These are phyloP conservation scores for Rhizopogon parksii DNA, from an alignment of 1,284 basidiomycete species.

Conservation along the genomic window DNA sequence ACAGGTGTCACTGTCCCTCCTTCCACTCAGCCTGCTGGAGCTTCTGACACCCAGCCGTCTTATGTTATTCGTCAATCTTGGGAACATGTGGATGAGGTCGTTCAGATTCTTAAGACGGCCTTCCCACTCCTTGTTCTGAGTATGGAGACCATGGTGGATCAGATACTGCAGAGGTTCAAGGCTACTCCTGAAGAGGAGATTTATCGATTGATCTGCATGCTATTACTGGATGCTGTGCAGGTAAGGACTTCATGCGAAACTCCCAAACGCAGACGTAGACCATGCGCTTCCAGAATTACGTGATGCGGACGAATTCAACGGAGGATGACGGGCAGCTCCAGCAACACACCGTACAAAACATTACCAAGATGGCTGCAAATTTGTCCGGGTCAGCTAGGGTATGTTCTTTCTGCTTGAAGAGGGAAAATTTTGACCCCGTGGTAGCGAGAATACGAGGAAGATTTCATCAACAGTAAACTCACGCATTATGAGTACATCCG, in stretches of 20 bases:
- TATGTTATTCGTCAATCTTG: constrained; percentile 66
- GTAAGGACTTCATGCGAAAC: constrained; percentile 30
- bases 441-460: constrained; percentile 86
- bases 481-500: constrained; percentile 86
- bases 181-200: constrained; percentile 90
- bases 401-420: constrained; percentile 20
- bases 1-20: neutral
- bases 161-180: constrained; percentile 90
- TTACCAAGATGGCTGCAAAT: constrained; percentile 72
- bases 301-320: constrained; percentile 54
- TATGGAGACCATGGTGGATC: constrained; percentile 97
- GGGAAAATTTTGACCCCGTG: constrained; percentile 5
- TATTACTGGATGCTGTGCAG: constrained; percentile 69
- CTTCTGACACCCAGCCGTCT: constrained; percentile 23
- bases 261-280: neutral
- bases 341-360: constrained; percentile 48
- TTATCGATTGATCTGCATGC: constrained; percentile 84
- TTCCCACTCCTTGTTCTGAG: constrained; percentile 94
- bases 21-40: constrained; percentile 23
- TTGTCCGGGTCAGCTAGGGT: constrained; percentile 64
- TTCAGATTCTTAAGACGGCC: constrained; percentile 92
- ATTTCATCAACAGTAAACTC: constrained; percentile 81
- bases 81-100: constrained; percentile 93
- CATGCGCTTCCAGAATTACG: constrained; percentile 51
- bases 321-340: constrained; percentile 77